Percentiles rank a stretch among this genome's conserved stretches.
These are phyloP conservation scores for Scytalidium sp. DNA, from an alignment of 2,329 filamentous ascomycete genomes.

Conservation along the genomic window DNA sequence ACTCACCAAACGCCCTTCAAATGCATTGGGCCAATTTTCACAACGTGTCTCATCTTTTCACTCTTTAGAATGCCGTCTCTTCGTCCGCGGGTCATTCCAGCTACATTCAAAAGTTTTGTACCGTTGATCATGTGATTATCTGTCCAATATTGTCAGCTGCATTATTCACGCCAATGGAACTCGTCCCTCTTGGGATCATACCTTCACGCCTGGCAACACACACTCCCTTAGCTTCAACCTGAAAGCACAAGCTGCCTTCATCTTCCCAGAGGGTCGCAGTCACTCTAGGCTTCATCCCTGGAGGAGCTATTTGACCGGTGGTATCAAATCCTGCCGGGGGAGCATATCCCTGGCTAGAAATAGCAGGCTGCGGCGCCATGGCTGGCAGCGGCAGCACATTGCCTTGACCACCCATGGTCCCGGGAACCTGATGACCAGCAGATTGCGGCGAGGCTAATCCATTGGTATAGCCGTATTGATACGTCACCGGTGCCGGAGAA, in stretches of 20 bases:
- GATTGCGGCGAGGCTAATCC: constrained; percentile 78
- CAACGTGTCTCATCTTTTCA: constrained; percentile 93
- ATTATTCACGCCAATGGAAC: constrained; percentile 1
- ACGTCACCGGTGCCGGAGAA: constrained; percentile 50
- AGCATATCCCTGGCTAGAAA: constrained; percentile 43
- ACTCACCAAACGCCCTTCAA: constrained; percentile 94
- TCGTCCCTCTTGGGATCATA: constrained; percentile 35
- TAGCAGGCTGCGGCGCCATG: constrained; percentile 42
- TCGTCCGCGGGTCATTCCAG: constrained; percentile 94
- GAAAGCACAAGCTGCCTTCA: constrained; percentile 95
- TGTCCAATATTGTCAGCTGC: constrained; percentile 31
- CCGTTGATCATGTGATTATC: constrained; percentile 99
- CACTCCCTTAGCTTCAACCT: constrained; percentile 93
- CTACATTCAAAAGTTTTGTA: constrained; percentile 94
- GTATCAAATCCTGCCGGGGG: constrained; percentile 64
- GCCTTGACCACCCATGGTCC: constrained; percentile 62
- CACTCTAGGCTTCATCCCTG: constrained; percentile 93
- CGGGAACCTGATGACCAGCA: constrained; percentile 64
- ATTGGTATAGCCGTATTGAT: constrained; percentile 74
- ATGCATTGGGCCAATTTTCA: constrained; percentile 99
- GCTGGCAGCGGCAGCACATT: constrained; percentile 68
- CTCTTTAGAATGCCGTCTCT: constrained; percentile 97
- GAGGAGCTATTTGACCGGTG: constrained; percentile 88
- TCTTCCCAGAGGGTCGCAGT: constrained; percentile 98
- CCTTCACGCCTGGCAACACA: constrained; percentile 94